Evolutionary conservation across 805 yeast species (phyloP).

Genomic region (Clavispora santaluciae): DNA sequence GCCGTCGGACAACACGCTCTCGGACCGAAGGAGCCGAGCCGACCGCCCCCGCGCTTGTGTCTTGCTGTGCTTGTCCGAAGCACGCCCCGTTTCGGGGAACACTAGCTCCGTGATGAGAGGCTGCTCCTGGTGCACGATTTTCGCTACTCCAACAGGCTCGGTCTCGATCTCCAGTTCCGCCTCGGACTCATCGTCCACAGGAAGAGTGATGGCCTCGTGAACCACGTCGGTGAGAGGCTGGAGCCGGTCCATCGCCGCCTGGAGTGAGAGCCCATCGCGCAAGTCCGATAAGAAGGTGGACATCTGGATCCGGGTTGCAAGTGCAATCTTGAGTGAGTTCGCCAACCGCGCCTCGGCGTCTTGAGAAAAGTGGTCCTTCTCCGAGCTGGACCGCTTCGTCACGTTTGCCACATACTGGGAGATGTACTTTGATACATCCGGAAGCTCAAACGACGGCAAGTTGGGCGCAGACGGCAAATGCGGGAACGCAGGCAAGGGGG

Average conservation of each 20-base stretch:
- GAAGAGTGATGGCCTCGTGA: slow-evolving; percentile 44
- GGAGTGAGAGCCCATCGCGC: slow-evolving; percentile 43
- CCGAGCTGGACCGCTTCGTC: slow-evolving; percentile 2
- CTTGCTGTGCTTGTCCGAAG: background rate
- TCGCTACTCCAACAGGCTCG: slow-evolving; percentile 54
- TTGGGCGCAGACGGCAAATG: slow-evolving; percentile 17
- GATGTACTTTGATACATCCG: slow-evolving; percentile 29
- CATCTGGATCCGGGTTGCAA: slow-evolving; percentile 41
- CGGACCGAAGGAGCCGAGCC: background rate
- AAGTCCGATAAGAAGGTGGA: slow-evolving; percentile 36
- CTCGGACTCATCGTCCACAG: slow-evolving; percentile 42
- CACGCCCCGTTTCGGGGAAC: slow-evolving; percentile 36
- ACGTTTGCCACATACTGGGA: slow-evolving; percentile 19
- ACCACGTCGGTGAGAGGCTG: slow-evolving; percentile 43
- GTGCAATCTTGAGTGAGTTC: slow-evolving; percentile 34
- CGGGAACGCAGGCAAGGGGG: slow-evolving; percentile 22
- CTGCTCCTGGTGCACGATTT: slow-evolving; percentile 42
- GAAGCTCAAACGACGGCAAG: slow-evolving; percentile 20
- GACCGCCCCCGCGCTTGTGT: background rate
- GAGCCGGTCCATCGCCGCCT: slow-evolving; percentile 49
- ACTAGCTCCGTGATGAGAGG: slow-evolving; percentile 51
- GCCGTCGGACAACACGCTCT: slow-evolving; percentile 11
- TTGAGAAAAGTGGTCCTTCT: slow-evolving; percentile 5
- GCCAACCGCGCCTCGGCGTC: slow-evolving; percentile 18
- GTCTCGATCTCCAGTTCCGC: slow-evolving; percentile 24